Evolutionary conservation across 192 early-diverging fungal species (phyloP), one percentile per base, ranked within the genome.

Genomic region (Backusella tuberculispora): DNA sequence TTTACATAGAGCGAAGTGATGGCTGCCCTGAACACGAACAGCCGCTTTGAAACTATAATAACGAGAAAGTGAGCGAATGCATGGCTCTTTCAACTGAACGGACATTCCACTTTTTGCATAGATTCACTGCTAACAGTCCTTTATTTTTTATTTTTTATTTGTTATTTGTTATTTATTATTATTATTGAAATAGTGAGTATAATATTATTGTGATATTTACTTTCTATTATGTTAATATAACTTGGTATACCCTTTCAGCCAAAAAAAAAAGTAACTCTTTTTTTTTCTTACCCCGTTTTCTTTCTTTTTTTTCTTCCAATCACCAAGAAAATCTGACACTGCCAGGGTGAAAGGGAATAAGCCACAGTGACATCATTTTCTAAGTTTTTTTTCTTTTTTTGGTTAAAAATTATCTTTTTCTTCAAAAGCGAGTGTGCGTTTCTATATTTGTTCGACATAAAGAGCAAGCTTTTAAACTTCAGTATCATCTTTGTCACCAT

Each of bases 71-170:
- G 72, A 65, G 43, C 72, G 72, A 34, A 37, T 73, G 43, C 56
- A 73, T 56, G 72, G 43, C 63, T 73, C 72, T 34, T 63, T 63
- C 38, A 63, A 65, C 72, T 73, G 72, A 65, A 65, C 21, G 29
- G 72, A 73, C 72, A 73, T 73, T 64, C 29, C 43, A 29, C 53
- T 72, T 47, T 43, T 69, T 69, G 68, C 68, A 69, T 69, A 21
- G 41, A 67, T 67, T 43, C 37, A 67, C 41, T 38, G 15, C 37
- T 43, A 42, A 40, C n/a, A 26, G 37, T 60, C 13, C 42, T 24
- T 60, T 56, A 56, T 24, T 21, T 12, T n/a, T n/a, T n/a, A n/a
- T n/a, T n/a, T n/a, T n/a, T n/a, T n/a, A n/a, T n/a, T n/a, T n/a
- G n/a, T n/a, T n/a, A n/a, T n/a, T 34, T 34, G 2, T 34, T 34